Percentiles rank a stretch among this genome's conserved stretches.
Conservation (phyloP, 2,329 filamentous ascomycete genomes). For the Pseudogymnoascus sp. region DNA sequence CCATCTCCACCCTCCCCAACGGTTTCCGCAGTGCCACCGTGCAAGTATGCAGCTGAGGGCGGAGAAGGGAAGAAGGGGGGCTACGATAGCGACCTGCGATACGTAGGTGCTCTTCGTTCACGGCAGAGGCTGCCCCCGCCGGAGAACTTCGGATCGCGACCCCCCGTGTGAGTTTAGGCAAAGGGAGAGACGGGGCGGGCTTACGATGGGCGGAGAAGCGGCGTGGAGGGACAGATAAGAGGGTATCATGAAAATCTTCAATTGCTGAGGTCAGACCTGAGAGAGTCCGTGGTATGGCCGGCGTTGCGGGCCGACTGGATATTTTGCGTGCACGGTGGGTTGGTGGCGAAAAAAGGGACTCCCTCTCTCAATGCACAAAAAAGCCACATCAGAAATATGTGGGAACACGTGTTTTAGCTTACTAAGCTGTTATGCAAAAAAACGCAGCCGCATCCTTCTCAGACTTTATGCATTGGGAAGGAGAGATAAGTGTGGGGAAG, state of each 20-base stretch:
- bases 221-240: neutral
- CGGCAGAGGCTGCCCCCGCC: neutral
- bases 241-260: neutral
- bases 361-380: neutral
- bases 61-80: neutral
- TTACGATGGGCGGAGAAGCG: neutral
- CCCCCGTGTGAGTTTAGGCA: neutral
- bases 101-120: neutral
- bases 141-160: neutral
- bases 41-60: neutral
- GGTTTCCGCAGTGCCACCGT: neutral
- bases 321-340: neutral
- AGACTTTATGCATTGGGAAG: neutral
- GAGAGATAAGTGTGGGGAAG: neutral
- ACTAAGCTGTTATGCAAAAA: neutral
- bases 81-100: neutral
- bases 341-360: neutral
- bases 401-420: neutral
- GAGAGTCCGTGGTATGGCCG: neutral
- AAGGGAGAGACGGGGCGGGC: neutral
- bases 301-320: neutral
- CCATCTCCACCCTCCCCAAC: neutral
- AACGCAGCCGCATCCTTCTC: neutral
- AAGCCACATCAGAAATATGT: neutral
- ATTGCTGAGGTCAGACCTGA: neutral